Evolutionary conservation across 83 land plant species (phyloP), one percentile per base, ranked within the genome.

Genomic region (Picea abies): DNA sequence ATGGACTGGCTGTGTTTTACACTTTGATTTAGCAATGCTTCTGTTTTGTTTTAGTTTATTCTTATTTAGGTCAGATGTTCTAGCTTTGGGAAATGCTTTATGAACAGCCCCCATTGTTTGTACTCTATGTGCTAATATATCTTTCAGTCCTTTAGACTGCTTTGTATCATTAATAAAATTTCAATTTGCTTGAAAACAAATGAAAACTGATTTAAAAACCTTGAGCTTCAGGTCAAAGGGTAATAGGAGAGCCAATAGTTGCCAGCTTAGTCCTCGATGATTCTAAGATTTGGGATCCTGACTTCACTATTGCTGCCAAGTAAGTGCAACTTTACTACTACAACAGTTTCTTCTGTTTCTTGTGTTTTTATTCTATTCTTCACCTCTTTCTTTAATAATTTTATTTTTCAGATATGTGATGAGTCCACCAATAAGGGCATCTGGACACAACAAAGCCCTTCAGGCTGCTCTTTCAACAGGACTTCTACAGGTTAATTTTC

Each of bases 361-460:
- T 32, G 35, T 86, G 63, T 25, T 63, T 14, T 37, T 78, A 20
- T 63, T 70, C n/a, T 20, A 64, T 69, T 64, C 4, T 17, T 86
- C 65, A 67, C 63, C 4, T 17, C 25, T 62, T 76, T 16, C 6
- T 56, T 75, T 83, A 23, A 60, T 62, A 41, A 9, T 58, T 20
- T 66, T 44, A 81, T 80, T 17, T 85, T 76, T 77, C 87, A 97
- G 99, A 89, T 97, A 88, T 87, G 99, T 96, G 29, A 96, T 97
- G 98, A 97, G 99, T 80, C 99, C 99, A 67, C 99, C 99, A 71
- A 94, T 97, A 67, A 91, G 99, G 83, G 81, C 87, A 84, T 64
- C 93, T 26, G 99, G 99, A 70, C 99, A 97, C 84, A 87, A 82
- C 75, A 90, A 89, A 82, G 98, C 95, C 66, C 98, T 97, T 82